Percentiles rank a stretch among this genome's conserved stretches.
Evolutionary conservation across 106 monocot species (phyloP).

Genomic region (Dioscorea alata): DNA sequence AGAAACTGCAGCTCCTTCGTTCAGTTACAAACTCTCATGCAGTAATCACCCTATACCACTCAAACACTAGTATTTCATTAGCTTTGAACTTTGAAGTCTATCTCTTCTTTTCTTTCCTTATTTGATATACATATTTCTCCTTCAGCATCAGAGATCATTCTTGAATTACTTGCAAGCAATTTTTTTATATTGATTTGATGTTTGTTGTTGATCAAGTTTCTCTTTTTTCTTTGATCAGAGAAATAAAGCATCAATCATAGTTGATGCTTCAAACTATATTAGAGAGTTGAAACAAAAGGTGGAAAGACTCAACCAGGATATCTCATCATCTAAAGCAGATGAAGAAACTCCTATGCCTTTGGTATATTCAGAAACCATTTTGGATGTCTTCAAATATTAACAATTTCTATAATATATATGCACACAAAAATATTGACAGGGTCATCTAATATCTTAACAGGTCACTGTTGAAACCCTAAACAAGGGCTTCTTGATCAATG

Average conservation of each 20-base stretch:
- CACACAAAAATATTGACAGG: no score
- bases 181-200: no score
- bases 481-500: conserved; percentile 75
- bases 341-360: conserved; percentile 33
- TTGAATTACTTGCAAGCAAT: no score
- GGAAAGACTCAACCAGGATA: conserved; percentile 63
- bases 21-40: conserved; percentile 86
- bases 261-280: conserved; percentile 86
- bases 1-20: conserved; percentile 91
- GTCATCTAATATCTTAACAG: conserved; percentile 20
- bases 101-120: neutral
- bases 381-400: no score
- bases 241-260: conserved; percentile 68
- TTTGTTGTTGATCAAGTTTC: no score
- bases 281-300: conserved; percentile 84
- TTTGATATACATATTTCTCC: no score
- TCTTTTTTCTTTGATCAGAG: conserved; percentile 25
- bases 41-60: conserved; percentile 36
- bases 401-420: no score
- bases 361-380: conserved; percentile 14
- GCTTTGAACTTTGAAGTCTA: neutral
- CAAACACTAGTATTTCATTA: neutral
- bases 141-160: no score
- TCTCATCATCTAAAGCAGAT: conserved; percentile 22
- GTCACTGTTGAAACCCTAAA: conserved; percentile 78